Evolutionary conservation across 129 eudicot species (phyloP).

Genomic region (Cynara cardunculus): DNA sequence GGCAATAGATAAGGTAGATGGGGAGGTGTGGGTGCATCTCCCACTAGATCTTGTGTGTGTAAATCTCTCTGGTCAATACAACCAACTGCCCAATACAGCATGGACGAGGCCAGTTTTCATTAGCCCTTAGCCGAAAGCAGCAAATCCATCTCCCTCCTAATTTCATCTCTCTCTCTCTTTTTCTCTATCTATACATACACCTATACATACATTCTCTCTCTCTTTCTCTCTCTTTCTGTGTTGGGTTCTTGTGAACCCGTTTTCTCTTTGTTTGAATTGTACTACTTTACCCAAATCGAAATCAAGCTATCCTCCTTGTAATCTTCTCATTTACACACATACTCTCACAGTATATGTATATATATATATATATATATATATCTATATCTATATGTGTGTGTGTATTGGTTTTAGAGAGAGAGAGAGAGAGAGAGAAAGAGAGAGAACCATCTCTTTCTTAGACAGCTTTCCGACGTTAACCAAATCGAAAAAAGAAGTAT

Average conservation of each 20-base stretch:
- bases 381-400: no score
- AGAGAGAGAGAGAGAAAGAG: conserved; percentile 5
- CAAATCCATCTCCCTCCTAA: neutral
- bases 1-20: conserved; percentile 4
- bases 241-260: conserved; percentile 23
- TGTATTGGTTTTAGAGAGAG: conserved; percentile 9
- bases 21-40: neutral
- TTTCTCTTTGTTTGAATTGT: conserved; percentile 26
- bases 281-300: conserved; percentile 25
- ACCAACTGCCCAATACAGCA: conserved; percentile 44
- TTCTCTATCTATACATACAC: neutral
- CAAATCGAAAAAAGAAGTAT: conserved; percentile 40
- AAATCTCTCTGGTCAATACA: conserved; percentile 17
- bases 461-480: conserved; percentile 47
- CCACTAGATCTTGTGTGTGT: conserved; percentile 41
- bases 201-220: neutral
- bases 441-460: conserved; percentile 34
- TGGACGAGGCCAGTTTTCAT: conserved; percentile 24
- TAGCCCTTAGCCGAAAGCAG: conserved; percentile 21
- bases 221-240: conserved; percentile 13
- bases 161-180: neutral
- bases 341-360: neutral
- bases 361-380: neutral
- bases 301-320: conserved; percentile 16
- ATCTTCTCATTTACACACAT: conserved; percentile 28